Base-by-base conservation (phyloP, 2,329 filamentous ascomycete genomes). In the Ceratocystiopsis minuta region DNA sequence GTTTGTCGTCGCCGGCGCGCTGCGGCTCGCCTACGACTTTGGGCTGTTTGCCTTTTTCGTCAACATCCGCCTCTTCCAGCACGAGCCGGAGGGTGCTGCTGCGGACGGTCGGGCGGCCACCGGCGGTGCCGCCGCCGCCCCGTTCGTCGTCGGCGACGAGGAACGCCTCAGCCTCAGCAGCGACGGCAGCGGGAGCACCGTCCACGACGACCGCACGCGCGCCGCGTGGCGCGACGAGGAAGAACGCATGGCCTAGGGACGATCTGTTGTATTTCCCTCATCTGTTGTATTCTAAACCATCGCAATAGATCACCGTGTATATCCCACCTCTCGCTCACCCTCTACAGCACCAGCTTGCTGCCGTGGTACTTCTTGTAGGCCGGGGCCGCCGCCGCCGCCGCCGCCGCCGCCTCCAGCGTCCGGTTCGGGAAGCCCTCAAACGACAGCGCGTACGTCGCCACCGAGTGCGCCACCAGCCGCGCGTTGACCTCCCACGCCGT, bases 391-490 rank as follows among this genome's bases (percentile, higher is more conserved):
- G 31, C 31, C 11, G 11, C 5, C 11, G 10, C 11, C 11, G 13
- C 10, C 20, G 47, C 45, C 1, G 54, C 47, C 11, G 48, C 46
- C 34, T 47, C 48, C 1, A 56, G 57, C 20, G 47, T 48, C 15
- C 75, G 63, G 57, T 74, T 55, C 0, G 78, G 78, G 58, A 82
- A 79, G 11, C 67, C 72, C 5, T 78, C 63, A 48, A 82, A 75
- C 0, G 75, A 79, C 4, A 61, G 54, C 12, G 78, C 78, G 51
- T 74, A 84, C 0, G 73, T 78, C 1, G 78, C 80, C n/a, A 83
- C 72, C 1, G 75, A 76, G 57, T 81, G 76, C 3, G 80, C 79
- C 49, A 86, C 78, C 33, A 77, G 61, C 69, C 72, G 71, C 9
- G 72, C 70, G 56, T 75, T 78, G 20, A 70, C 47, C 50, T 72